Evolutionary conservation across 2,329 filamentous ascomycete species (phyloP).

Genomic region (Rhinocladiella mackenziei): DNA sequence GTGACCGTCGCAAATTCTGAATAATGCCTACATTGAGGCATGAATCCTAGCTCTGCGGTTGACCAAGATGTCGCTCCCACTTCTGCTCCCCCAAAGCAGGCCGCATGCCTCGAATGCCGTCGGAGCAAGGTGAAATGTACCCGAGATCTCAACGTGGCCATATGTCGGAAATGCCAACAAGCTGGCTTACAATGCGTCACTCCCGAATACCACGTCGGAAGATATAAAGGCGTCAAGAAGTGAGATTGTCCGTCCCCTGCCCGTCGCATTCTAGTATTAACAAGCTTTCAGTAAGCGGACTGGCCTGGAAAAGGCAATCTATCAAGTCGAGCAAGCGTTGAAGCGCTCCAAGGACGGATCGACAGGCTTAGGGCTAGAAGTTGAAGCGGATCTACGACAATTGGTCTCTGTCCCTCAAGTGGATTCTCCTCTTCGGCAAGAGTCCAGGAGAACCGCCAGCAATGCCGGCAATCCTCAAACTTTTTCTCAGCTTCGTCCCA

Average conservation of each 20-base stretch:
- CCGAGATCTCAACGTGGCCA: slow-evolving; percentile 48
- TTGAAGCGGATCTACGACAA: slow-evolving; percentile 47
- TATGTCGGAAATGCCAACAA: slow-evolving; percentile 60
- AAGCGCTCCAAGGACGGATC: slow-evolving; percentile 51
- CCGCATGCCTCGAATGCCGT: slow-evolving; percentile 57
- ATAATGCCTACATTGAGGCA: slow-evolving; percentile 18
- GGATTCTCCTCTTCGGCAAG: slow-evolving; percentile 30
- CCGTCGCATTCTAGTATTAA: background rate
- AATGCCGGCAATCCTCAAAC: background rate
- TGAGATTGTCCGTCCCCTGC: slow-evolving; percentile 37
- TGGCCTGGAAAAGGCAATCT: slow-evolving; percentile 69
- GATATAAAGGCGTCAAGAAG: slow-evolving; percentile 76
- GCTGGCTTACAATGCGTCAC: slow-evolving; percentile 60
- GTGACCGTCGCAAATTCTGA: too few relatives aligned
- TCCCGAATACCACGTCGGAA: slow-evolving; percentile 67
- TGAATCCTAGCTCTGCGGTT: slow-evolving; percentile 18
- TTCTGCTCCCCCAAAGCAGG: slow-evolving; percentile 23
- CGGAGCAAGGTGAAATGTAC: slow-evolving; percentile 67
- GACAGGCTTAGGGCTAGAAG: slow-evolving; percentile 41
- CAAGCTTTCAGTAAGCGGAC: slow-evolving; percentile 60
- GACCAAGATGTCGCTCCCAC: slow-evolving; percentile 14
- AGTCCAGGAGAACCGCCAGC: slow-evolving; percentile 9
- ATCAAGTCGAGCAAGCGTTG: slow-evolving; percentile 68
- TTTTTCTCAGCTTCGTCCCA: slow-evolving; percentile 14
- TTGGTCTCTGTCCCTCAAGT: slow-evolving; percentile 49